A percentile compares a stretch with the other conserved stretches of the same genome.
phyloP scores from a whole-genome alignment of 805 yeast genomes.

The Wickerhamiella hasegawae region DNA sequence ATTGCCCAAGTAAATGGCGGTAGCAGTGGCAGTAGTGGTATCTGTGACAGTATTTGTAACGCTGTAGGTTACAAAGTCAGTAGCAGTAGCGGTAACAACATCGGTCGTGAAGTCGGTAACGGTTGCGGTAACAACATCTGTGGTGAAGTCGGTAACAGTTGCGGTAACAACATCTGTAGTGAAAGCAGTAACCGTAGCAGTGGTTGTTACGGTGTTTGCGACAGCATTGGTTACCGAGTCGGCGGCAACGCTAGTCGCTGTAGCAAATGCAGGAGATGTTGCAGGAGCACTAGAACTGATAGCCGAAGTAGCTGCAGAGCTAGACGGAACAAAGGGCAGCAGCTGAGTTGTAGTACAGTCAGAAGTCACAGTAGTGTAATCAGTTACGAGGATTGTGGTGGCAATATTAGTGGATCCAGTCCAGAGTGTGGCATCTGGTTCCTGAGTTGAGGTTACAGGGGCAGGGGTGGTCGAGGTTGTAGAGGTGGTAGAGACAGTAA shows the following conservation, averaged over 20 bases:
- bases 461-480: too few relatives aligned
- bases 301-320: too few relatives aligned
- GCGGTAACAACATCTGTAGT: neutral
- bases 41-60: neutral
- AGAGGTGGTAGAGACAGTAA: too few relatives aligned
- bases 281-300: too few relatives aligned
- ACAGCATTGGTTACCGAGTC: neutral
- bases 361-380: too few relatives aligned
- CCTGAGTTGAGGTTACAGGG: too few relatives aligned
- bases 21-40: neutral
- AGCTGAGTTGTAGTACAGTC: too few relatives aligned
- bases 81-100: neutral
- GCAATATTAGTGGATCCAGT: neutral
- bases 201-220: neutral
- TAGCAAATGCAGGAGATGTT: neutral
- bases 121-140: neutral
- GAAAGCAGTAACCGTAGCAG: neutral
- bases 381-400: too few relatives aligned
- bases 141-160: neutral
- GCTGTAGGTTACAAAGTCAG: neutral
- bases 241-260: neutral
- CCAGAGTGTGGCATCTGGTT: neutral
- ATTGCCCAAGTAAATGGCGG: neutral
- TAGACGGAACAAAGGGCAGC: too few relatives aligned
- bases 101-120: neutral